phyloP scores from a whole-genome alignment of 371 early-diverging fungal genomes.

The Capniomyces stellatus region DNA sequence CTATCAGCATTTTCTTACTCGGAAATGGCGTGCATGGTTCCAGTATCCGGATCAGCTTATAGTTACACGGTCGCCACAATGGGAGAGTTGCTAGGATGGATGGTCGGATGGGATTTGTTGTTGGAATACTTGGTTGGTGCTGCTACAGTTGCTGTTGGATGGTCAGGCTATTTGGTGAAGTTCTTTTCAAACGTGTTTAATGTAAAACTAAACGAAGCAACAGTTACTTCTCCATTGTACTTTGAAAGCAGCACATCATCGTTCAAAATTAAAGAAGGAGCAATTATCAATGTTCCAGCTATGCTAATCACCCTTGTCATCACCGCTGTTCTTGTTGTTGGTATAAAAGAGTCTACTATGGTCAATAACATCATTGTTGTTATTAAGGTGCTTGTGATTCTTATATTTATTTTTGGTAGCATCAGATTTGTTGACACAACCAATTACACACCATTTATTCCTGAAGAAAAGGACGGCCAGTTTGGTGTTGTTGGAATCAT shows the following conservation, averaged over 20 bases:
- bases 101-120: constrained; percentile 58
- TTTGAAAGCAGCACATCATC: neutral
- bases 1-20: too few relatives aligned
- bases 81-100: constrained; percentile 58
- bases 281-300: constrained; percentile 47
- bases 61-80: constrained; percentile 55
- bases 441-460: constrained; percentile 58
- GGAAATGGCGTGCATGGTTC: too few relatives aligned
- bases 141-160: constrained; percentile 46
- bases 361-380: constrained; percentile 45
- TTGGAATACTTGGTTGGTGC: constrained; percentile 53
- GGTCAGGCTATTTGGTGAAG: constrained; percentile 47
- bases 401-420: constrained; percentile 47
- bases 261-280: constrained; percentile 18
- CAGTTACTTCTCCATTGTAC: neutral
- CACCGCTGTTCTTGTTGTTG: constrained; percentile 33
- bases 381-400: constrained; percentile 45
- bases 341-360: constrained; percentile 46
- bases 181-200: constrained; percentile 25
- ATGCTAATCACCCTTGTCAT: constrained; percentile 36
- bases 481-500: constrained; percentile 52
- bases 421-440: constrained; percentile 31
- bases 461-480: constrained; percentile 13
- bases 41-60: constrained; percentile 56
- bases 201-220: neutral